phyloP scores from a whole-genome alignment of 345 rosid species.

The Luvunga scandens region DNA sequence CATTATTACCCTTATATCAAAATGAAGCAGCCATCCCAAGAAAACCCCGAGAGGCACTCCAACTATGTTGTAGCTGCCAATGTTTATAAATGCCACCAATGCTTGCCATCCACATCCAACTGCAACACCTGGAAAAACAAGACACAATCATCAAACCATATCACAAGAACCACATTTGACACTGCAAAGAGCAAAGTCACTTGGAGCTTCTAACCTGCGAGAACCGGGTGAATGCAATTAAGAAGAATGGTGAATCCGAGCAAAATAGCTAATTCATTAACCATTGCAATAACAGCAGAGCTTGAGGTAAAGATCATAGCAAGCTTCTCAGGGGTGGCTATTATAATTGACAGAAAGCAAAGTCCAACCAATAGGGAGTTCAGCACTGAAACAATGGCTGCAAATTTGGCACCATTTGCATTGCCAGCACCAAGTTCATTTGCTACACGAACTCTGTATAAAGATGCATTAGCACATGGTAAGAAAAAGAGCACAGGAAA shows the following conservation, averaged over 20 bases:
- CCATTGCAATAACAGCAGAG: conserved; percentile 33
- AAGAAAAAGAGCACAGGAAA: neutral
- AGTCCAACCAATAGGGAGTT: conserved; percentile 38
- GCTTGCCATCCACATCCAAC: conserved; percentile 60
- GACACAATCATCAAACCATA: neutral
- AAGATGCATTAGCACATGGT: neutral
- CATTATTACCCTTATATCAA: conserved; percentile 34
- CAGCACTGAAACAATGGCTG: conserved; percentile 39
- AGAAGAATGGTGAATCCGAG: conserved; percentile 50
- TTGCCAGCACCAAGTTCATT: conserved; percentile 59
- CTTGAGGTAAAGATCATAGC: conserved; percentile 52
- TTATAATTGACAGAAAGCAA: conserved; percentile 34
- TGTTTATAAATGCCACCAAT: conserved; percentile 39
- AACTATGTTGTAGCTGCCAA: conserved; percentile 48
- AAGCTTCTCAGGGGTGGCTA: conserved; percentile 36
- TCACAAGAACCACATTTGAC: neutral
- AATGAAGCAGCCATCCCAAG: conserved; percentile 41
- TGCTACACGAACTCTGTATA: conserved; percentile 50
- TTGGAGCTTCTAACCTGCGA: conserved; percentile 38
- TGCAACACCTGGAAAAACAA: conserved; percentile 41
- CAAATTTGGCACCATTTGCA: conserved; percentile 49
- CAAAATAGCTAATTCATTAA: conserved; percentile 35
- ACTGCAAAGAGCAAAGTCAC: neutral
- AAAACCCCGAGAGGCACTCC: conserved; percentile 49
- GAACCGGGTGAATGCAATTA: conserved; percentile 59